Evolutionary conservation across 306 rosid species (phyloP), one percentile per base, ranked within the genome.

Genomic region (Inga leiocalycina): DNA sequence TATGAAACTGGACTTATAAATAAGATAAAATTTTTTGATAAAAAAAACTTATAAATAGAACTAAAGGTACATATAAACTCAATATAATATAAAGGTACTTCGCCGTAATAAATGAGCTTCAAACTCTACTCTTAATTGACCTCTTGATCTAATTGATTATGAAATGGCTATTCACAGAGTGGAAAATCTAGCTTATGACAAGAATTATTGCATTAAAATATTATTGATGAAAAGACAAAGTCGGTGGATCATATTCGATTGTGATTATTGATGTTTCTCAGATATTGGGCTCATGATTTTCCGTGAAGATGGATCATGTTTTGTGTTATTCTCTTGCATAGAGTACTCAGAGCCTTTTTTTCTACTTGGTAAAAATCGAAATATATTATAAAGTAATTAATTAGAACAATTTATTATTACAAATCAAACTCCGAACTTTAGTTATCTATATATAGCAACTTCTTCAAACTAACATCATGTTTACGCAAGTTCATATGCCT

Each of bases 231-330:
- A 82, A 88, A 88, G 77, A 82, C 74, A 81, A 88, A 92, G 93
- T 94, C 97, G 94, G 98, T 90, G 72, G 92, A 92, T 90, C 90
- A 87, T 85, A 92, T 93, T 88, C 73, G 79, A 84, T 83, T 86
- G 93, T 85, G 86, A 90, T 90, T 6, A 6, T 39, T 39, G 89
- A 88, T 90, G 88, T 88, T 88, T 79, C 65, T 85, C 77, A 86
- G 89, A 89, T 91, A 70, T 20, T 84, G 88, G 84, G 72, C 62
- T 89, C 85, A 86, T 88, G 77, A 89, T 86, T 85, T 71, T 68
- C 67, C 82, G 73, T 81, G 80, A 80, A 75, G 7, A 39, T 39
- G 89, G 88, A 41, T 90, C 90, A 39, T 69, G 44, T 80, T 81
- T 37, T 69, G n/a, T 41, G 9, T 17, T 39, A 37, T 37, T 35